phyloP scores from a whole-genome alignment of 164 flowering plant species.

The Macadamia tetraphylla region DNA sequence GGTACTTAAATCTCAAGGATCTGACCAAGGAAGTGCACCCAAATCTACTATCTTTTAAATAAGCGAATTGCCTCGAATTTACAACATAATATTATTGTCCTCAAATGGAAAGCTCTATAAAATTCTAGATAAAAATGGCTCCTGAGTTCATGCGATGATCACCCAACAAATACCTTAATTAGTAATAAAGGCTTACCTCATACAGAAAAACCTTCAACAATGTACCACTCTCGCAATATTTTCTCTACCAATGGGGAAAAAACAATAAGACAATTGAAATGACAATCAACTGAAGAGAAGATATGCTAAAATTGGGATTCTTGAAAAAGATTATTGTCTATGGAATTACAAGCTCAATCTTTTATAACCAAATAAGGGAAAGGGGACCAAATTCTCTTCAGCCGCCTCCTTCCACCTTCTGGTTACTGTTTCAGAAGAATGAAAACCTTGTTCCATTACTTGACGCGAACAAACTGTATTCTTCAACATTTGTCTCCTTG shows the following conservation, averaged over 20 bases:
- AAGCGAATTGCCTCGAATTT: neutral
- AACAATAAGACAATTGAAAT: neutral
- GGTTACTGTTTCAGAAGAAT: slow-evolving; percentile 41
- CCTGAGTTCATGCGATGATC: neutral
- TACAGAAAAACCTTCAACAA: neutral
- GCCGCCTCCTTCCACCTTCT: slow-evolving; percentile 25
- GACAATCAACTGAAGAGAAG: slow-evolving; percentile 16
- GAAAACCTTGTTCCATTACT: slow-evolving; percentile 63
- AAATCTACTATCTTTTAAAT: neutral
- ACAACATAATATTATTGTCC: neutral
- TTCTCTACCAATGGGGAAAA: slow-evolving; percentile 8
- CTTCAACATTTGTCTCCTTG: slow-evolving; percentile 54
- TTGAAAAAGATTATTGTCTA: slow-evolving; percentile 33
- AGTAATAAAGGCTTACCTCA: neutral
- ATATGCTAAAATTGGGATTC: slow-evolving; percentile 29
- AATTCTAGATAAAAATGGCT: neutral
- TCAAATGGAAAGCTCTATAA: neutral
- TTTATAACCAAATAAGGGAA: slow-evolving; percentile 21
- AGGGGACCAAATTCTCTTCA: slow-evolving; percentile 22
- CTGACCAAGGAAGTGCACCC: neutral
- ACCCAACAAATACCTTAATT: neutral
- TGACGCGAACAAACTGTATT: slow-evolving; percentile 83
- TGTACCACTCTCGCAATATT: slow-evolving; percentile 22
- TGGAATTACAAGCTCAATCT: slow-evolving; percentile 37
- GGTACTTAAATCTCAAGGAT: neutral